These are phyloP conservation scores for Fusarium abutilonis DNA, from an alignment of 2,329 filamentous ascomycete species.

Conservation along the genomic window DNA sequence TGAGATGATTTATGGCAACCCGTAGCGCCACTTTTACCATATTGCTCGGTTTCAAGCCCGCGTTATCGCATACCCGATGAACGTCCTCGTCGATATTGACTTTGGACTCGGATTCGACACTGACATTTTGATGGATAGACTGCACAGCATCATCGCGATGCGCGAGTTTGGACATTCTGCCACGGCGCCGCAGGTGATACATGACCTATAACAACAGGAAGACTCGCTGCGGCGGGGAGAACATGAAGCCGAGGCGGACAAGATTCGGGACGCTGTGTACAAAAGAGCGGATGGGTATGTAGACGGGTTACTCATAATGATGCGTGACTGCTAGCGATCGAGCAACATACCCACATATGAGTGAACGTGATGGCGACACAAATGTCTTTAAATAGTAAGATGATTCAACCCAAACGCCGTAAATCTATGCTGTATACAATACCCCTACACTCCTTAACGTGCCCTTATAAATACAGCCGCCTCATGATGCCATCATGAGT, in stretches of 20 bases:
- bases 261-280: slow-evolving; percentile 11
- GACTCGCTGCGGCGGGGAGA: not conserved
- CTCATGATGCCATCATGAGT: slow-evolving; percentile 54
- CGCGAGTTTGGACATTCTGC: slow-evolving; percentile 17
- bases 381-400: not conserved
- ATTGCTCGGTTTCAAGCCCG: slow-evolving; percentile 7
- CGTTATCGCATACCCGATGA: slow-evolving; percentile 16
- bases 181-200: slow-evolving; percentile 12
- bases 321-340: not conserved
- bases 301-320: not conserved
- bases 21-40: not conserved
- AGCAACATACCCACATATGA: too few relatives aligned
- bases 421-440: slow-evolving; percentile 36
- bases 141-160: slow-evolving; percentile 8
- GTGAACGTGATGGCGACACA: not conserved
- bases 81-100: slow-evolving; percentile 14
- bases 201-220: slow-evolving; percentile 23
- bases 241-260: not conserved
- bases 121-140: slow-evolving; percentile 13
- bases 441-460: slow-evolving; percentile 12
- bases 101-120: slow-evolving; percentile 1
- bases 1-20: not conserved
- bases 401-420: slow-evolving; percentile 26
- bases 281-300: slow-evolving; percentile 18
- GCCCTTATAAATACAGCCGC: slow-evolving; percentile 31